Conservation (phyloP, 1,139 yeast genomes). For the Protomyces pachydermus region DNA sequence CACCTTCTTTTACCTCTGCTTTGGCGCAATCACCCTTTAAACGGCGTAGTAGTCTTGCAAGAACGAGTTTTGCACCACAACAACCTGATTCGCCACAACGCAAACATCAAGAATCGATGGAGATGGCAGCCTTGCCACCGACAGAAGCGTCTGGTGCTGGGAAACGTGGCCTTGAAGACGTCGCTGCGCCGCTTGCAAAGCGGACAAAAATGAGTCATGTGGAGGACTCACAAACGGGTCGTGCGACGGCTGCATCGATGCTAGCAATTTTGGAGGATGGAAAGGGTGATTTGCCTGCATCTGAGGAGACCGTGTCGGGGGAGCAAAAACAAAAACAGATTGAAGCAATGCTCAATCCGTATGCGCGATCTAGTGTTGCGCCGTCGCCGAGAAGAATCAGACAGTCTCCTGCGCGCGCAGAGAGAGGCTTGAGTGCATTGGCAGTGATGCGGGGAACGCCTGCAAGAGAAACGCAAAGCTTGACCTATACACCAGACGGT, state of each 20-base stretch:
- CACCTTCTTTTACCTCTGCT: slow-evolving; percentile 2
- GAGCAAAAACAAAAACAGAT: neutral
- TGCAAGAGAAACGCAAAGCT: neutral
- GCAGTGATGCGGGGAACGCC: slow-evolving; percentile 12
- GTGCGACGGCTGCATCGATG: slow-evolving; percentile 20
- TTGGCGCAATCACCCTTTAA: slow-evolving; percentile 13
- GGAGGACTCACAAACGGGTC: slow-evolving; percentile 3
- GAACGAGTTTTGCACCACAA: slow-evolving; percentile 5
- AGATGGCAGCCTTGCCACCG: neutral
- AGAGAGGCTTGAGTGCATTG: slow-evolving; percentile 1
- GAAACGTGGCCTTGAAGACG: slow-evolving; percentile 22
- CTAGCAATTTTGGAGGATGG: slow-evolving; percentile 11
- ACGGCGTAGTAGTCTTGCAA: slow-evolving; percentile 3
- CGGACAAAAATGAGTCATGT: neutral
- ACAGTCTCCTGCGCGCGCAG: neutral
- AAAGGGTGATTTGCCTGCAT: neutral
- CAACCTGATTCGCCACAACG: slow-evolving; percentile 2
- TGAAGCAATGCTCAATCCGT: slow-evolving; percentile 17
- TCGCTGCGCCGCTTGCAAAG: slow-evolving; percentile 20
- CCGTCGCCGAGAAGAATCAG: slow-evolving; percentile 3
- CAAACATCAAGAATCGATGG: neutral
- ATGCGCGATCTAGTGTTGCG: slow-evolving; percentile 7
- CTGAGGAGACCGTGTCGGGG: neutral
- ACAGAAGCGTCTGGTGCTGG: neutral
- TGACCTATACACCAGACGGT: neutral